A percentile compares a stretch with the other conserved stretches of the same genome.
Conservation (phyloP, 306 rosid genomes). For the Lathyrus oleraceus region DNA sequence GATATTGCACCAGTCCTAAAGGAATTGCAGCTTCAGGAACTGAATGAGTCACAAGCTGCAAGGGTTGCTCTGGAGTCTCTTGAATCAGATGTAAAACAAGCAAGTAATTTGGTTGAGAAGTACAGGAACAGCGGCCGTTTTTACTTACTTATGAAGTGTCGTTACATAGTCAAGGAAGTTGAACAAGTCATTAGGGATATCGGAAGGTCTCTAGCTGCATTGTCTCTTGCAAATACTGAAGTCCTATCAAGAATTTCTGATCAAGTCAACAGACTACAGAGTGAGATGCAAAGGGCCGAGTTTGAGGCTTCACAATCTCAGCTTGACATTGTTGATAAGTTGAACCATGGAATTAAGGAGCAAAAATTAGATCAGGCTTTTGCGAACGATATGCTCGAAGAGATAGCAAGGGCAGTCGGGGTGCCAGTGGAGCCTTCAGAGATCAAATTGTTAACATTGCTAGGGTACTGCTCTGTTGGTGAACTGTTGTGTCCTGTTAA, state of each 20-base stretch:
- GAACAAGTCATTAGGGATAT: constrained; percentile 71
- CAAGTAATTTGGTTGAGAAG: constrained; percentile 70
- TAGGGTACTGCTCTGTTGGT: too few relatives aligned
- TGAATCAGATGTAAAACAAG: constrained; percentile 71
- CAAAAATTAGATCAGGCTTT: constrained; percentile 68
- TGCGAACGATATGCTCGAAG: constrained; percentile 68
- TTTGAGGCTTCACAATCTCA: constrained; percentile 67
- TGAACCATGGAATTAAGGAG: constrained; percentile 61
- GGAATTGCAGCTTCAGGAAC: constrained; percentile 68
- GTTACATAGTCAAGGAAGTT: constrained; percentile 69
- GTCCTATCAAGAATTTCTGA: constrained; percentile 73
- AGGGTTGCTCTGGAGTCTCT: constrained; percentile 68
- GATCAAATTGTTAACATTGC: too few relatives aligned
- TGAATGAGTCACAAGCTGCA: constrained; percentile 76
- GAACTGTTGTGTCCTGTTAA: too few relatives aligned
- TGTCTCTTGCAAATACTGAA: constrained; percentile 64
- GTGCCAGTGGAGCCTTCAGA: constrained; percentile 69
- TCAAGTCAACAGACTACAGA: constrained; percentile 62
- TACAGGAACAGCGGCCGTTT: constrained; percentile 64
- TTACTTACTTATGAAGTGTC: constrained; percentile 66
- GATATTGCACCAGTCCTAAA: constrained; percentile 71
- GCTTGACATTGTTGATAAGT: constrained; percentile 64
- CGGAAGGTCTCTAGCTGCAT: constrained; percentile 62
- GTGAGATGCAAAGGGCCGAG: constrained; percentile 83
- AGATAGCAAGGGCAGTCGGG: constrained; percentile 77